A percentile compares a stretch with the other conserved stretches of the same genome.
Conservation (phyloP, 768 basidiomycete species). For the Mrakia frigida region DNA sequence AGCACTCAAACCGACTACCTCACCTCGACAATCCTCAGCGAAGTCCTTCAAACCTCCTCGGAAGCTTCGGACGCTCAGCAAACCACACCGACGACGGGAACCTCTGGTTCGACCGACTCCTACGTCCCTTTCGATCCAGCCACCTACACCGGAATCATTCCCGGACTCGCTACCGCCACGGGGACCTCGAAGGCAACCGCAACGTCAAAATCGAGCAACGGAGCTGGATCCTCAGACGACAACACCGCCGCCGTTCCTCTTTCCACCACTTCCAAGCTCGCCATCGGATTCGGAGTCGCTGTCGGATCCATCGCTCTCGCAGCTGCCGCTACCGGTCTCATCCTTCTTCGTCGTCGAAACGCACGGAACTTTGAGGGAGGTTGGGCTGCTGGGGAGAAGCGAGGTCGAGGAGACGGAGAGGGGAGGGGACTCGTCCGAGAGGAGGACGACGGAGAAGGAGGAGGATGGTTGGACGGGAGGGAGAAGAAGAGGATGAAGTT, state of each 20-base stretch:
- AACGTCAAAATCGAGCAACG: neutral
- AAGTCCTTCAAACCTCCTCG: neutral
- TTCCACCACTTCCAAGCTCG: neutral
- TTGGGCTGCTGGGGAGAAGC: conserved; percentile 4
- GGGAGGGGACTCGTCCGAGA: conserved; percentile 13
- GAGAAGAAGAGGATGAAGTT: conserved; percentile 7
- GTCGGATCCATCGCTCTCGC: conserved; percentile 16
- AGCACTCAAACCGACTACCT: neutral
- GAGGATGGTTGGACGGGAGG: conserved; percentile 5
- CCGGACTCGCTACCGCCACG: conserved; percentile 13
- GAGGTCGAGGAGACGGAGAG: conserved; percentile 16
- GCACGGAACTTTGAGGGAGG: neutral
- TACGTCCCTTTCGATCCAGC: neutral
- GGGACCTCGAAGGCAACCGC: neutral
- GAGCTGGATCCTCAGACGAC: neutral
- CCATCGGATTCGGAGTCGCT: conserved; percentile 15
- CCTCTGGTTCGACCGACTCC: neutral
- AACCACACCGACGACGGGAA: neutral
- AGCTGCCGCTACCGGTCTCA: neutral
- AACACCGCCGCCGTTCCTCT: neutral
- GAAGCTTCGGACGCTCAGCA: neutral
- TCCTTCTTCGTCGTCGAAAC: conserved; percentile 15
- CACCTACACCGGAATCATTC: conserved; percentile 24
- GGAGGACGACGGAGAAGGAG: conserved; percentile 3
- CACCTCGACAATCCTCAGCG: neutral